Conservation (phyloP, 148 eudicot genomes). For the Rhododendron williamsianum region DNA sequence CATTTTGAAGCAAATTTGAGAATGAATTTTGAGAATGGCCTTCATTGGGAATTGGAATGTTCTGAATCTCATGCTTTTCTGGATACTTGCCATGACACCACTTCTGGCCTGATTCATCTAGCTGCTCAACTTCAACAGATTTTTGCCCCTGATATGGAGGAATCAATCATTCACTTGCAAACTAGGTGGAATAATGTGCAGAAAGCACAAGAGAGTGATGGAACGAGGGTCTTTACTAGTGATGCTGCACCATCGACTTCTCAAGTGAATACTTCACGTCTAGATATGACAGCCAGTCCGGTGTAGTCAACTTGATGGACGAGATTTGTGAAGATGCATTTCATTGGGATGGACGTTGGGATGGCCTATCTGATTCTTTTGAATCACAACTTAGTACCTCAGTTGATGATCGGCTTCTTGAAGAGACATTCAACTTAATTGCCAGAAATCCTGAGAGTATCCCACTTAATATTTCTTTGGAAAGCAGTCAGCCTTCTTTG, state of each 20-base stretch:
- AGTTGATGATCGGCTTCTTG: slow-evolving; percentile 21
- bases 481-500: slow-evolving; percentile 27
- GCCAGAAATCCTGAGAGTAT: slow-evolving; percentile 13
- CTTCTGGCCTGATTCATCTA: slow-evolving; percentile 57
- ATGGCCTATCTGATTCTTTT: slow-evolving; percentile 21
- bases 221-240: slow-evolving; percentile 16
- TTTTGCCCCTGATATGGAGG: slow-evolving; percentile 86
- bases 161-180: slow-evolving; percentile 74
- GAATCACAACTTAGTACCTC: slow-evolving; percentile 24
- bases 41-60: slow-evolving; percentile 71
- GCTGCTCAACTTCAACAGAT: slow-evolving; percentile 85
- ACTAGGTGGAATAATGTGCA: slow-evolving; percentile 76
- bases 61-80: slow-evolving; percentile 53
- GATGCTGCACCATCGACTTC: slow-evolving; percentile 33
- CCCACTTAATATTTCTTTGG: slow-evolving; percentile 18
- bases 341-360: slow-evolving; percentile 24
- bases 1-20: slow-evolving; percentile 52
- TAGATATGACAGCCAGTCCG: slow-evolving; percentile 33
- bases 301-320: slow-evolving; percentile 54
- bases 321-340: slow-evolving; percentile 86
- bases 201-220: slow-evolving; percentile 42
- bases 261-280: slow-evolving; percentile 28
- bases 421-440: slow-evolving; percentile 19
- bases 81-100: slow-evolving; percentile 85
- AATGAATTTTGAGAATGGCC: slow-evolving; percentile 41